These are phyloP conservation scores for Boletus fagicola DNA, from an alignment of 768 basidiomycete species.

Conservation along the genomic window DNA sequence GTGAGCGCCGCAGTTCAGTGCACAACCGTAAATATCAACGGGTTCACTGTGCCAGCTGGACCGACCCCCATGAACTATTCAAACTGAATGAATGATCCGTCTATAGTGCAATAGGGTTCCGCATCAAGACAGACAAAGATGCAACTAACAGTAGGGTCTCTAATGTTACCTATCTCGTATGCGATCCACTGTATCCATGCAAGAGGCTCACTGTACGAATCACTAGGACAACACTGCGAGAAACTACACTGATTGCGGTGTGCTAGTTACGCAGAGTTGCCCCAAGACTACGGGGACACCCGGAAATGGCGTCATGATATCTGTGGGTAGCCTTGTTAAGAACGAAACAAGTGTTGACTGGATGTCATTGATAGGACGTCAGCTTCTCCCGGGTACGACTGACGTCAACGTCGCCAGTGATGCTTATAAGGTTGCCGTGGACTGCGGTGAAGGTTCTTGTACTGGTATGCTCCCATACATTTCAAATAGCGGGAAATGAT, in stretches of 20 bases:
- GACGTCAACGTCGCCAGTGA: constrained; percentile 41
- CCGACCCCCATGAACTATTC: constrained; percentile 31
- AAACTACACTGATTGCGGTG: constrained; percentile 48
- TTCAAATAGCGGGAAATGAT: background rate
- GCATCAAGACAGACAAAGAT: constrained; percentile 55
- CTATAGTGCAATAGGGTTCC: constrained; percentile 49
- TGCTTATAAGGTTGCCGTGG: constrained; percentile 50
- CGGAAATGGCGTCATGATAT: constrained; percentile 54
- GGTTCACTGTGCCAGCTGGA: constrained; percentile 57
- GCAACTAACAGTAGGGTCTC: constrained; percentile 48
- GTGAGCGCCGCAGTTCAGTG: constrained; percentile 52
- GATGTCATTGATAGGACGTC: constrained; percentile 38
- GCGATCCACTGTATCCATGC: constrained; percentile 1
- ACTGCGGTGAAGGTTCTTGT: constrained; percentile 55
- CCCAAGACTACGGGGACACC: constrained; percentile 51
- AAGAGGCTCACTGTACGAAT: background rate
- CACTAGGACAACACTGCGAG: constrained; percentile 51
- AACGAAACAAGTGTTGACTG: background rate
- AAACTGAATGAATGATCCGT: background rate
- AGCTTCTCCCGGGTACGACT: constrained; percentile 45
- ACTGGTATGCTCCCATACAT: constrained; percentile 35
- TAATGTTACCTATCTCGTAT: constrained; percentile 49
- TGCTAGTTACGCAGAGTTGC: constrained; percentile 65
- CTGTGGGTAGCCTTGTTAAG: constrained; percentile 38
- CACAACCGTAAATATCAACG: constrained; percentile 54